phyloP scores from a whole-genome alignment of 2,329 filamentous ascomycete genomes.

The Calycina herbarum region DNA sequence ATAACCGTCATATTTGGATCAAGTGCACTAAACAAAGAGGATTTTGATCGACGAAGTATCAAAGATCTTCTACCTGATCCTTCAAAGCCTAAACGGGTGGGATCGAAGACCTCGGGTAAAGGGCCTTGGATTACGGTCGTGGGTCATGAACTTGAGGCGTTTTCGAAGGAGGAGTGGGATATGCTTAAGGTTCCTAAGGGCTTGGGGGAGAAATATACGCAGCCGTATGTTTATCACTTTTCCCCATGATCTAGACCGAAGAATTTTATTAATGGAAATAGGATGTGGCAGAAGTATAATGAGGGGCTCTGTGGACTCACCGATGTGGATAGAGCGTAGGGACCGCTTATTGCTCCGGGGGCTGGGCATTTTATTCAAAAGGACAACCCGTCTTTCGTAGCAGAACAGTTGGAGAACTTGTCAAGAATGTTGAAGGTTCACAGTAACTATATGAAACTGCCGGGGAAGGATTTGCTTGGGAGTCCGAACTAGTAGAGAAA shows the following conservation, averaged over 20 bases:
- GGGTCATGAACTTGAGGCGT: constrained; percentile 15
- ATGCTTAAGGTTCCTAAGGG: constrained; percentile 14
- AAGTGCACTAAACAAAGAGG: not conserved
- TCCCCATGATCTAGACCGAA: too few species aligned
- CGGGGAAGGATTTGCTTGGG: not conserved
- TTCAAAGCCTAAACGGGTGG: not conserved
- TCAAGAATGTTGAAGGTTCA: not conserved
- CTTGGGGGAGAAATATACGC: constrained; percentile 5
- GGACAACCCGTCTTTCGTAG: constrained; percentile 3
- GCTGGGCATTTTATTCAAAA: constrained; percentile 7
- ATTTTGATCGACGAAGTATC: constrained; percentile 5
- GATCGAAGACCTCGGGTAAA: not conserved
- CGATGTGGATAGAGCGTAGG: not conserved
- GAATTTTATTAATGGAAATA: not conserved
- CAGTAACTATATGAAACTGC: not conserved
- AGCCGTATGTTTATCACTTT: not conserved
- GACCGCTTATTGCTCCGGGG: constrained; percentile 2
- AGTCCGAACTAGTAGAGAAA: not conserved
- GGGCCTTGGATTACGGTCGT: constrained; percentile 12
- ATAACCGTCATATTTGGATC: not conserved
- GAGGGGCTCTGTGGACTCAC: constrained; percentile 7
- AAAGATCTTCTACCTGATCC: constrained; percentile 3
- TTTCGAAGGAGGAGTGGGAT: constrained; percentile 7
- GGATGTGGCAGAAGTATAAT: constrained; percentile 11
- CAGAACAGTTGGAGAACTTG: constrained; percentile 1